Conservation (phyloP, 139 green algal species). For the Dunaliella primolecta region DNA sequence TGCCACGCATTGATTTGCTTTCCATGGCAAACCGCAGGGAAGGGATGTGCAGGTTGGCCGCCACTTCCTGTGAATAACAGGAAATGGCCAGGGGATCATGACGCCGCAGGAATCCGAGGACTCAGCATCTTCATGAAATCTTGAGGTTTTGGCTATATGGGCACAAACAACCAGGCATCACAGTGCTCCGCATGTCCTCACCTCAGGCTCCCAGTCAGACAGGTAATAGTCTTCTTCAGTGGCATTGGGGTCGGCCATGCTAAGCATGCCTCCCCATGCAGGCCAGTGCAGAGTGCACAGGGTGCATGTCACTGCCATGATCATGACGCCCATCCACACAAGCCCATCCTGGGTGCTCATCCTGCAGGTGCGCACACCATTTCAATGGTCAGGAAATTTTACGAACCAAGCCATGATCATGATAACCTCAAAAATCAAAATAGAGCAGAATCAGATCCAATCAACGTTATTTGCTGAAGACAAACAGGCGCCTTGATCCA, state of each 20-base stretch:
- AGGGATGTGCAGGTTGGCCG: too few species aligned
- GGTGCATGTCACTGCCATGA: constrained; percentile 65
- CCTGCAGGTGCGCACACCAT: not conserved
- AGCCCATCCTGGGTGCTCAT: constrained; percentile 62
- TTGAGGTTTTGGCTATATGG: too few species aligned
- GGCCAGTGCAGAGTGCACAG: constrained; percentile 81
- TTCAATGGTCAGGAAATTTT: too few species aligned
- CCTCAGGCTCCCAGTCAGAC: too few species aligned
- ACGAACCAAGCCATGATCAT: constrained; percentile 29
- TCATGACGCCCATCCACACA: constrained; percentile 84
- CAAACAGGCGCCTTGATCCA: not conserved
- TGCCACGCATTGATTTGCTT: too few species aligned
- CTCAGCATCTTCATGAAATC: too few species aligned
- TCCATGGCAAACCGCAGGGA: too few species aligned
- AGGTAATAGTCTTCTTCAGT: constrained; percentile 92
- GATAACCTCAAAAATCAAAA: constrained; percentile 5
- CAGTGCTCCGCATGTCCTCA: too few species aligned
- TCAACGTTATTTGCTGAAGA: not conserved
- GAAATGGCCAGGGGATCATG: too few species aligned
- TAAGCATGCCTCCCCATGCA: constrained; percentile 90
- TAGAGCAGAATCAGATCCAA: not conserved
- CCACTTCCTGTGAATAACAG: too few species aligned
- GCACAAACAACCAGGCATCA: too few species aligned
- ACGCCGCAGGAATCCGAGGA: too few species aligned
- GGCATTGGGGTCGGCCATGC: constrained; percentile 42